Evolutionary conservation across 192 early-diverging fungal genomes (phyloP).

Genomic region (Rhizoclosmatium sp.): DNA sequence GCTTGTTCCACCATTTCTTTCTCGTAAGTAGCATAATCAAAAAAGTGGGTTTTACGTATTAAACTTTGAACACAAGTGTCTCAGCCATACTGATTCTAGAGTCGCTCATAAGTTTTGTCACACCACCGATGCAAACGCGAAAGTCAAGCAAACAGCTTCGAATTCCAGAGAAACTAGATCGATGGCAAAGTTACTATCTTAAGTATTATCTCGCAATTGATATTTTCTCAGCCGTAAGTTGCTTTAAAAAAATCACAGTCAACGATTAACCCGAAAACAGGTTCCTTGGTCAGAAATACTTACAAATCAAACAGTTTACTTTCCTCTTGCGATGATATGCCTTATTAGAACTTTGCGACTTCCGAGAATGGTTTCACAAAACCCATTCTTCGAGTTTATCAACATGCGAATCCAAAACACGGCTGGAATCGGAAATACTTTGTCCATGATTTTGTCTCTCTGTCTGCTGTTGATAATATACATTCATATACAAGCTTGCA

Average conservation of each 20-base stretch:
- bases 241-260: too few relatives aligned
- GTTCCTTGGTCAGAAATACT: conserved; percentile 9
- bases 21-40: too few relatives aligned
- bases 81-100: not conserved
- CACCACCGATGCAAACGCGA: not conserved
- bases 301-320: not conserved
- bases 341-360: conserved; percentile 17
- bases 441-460: conserved; percentile 12
- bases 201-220: not conserved
- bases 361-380: conserved; percentile 2
- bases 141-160: conserved; percentile 13
- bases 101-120: not conserved
- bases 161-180: not conserved
- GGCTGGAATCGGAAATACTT: conserved; percentile 28
- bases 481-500: conserved; percentile 42
- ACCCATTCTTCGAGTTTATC: not conserved
- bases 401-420: conserved; percentile 21
- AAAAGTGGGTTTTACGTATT: too few relatives aligned
- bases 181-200: conserved; percentile 1
- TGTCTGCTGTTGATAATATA: conserved; percentile 18
- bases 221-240: not conserved
- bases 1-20: too few relatives aligned
- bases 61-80: not conserved
- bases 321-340: not conserved
- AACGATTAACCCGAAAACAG: not conserved